phyloP scores from a whole-genome alignment of 2,329 filamentous ascomycete species.

The Cladosporium halotolerans region DNA sequence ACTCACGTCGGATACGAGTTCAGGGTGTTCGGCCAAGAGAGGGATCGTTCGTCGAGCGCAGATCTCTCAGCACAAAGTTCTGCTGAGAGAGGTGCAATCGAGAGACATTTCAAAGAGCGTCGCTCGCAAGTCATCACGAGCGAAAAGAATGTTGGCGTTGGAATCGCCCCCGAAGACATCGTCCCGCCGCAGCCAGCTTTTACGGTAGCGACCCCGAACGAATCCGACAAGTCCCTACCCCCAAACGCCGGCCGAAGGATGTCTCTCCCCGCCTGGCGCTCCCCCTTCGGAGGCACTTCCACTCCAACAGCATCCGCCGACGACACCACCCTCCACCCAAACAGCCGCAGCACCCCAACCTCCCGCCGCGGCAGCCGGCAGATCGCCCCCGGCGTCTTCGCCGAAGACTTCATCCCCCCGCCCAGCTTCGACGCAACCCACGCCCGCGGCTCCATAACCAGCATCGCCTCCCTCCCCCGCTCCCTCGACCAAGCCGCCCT shows the following conservation, averaged over 20 bases:
- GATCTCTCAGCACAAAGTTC: conserved; percentile 6
- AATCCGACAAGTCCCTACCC: not conserved
- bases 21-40: conserved; percentile 31
- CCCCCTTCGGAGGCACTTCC: conserved; percentile 14
- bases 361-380: conserved; percentile 26
- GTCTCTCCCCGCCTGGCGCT: conserved; percentile 19
- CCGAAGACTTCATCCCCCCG: conserved; percentile 24
- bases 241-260: conserved; percentile 13
- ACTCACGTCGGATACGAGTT: conserved; percentile 52
- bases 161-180: conserved; percentile 22
- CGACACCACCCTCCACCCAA: not conserved
- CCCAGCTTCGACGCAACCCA: conserved; percentile 6
- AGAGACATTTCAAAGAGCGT: not conserved
- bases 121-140: not conserved
- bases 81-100: conserved; percentile 1
- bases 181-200: not conserved
- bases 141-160: conserved; percentile 11
- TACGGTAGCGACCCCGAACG: not conserved
- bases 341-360: conserved; percentile 18
- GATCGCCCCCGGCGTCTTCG: conserved; percentile 13
- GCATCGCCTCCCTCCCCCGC: conserved; percentile 16
- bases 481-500: conserved; percentile 14
- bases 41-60: conserved; percentile 15
- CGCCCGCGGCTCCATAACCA: conserved; percentile 21
- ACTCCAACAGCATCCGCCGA: not conserved